A percentile compares a stretch with the other conserved stretches of the same genome.
Conservation (phyloP, 2,329 filamentous ascomycete species). For the Diaporthe ilicicola region DNA sequence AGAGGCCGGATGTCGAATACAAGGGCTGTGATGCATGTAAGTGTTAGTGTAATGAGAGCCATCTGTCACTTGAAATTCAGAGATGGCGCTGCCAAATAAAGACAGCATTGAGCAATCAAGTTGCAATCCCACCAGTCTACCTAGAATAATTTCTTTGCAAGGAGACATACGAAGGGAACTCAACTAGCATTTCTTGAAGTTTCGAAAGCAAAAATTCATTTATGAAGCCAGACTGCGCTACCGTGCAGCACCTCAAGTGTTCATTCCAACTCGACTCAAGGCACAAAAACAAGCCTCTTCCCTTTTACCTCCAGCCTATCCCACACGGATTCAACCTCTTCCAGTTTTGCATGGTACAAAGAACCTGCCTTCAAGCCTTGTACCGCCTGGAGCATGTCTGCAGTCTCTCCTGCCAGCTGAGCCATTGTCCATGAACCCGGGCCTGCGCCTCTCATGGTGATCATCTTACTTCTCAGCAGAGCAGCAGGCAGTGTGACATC, state of each 20-base stretch:
- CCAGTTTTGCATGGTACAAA: slow-evolving; percentile 39
- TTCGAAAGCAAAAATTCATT: background rate
- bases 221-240: background rate
- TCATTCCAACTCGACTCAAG: background rate
- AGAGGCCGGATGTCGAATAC: too few relatives aligned
- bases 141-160: too few relatives aligned
- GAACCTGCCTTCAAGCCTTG: slow-evolving; percentile 41
- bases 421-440: slow-evolving; percentile 52
- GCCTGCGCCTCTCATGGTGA: slow-evolving; percentile 56
- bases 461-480: slow-evolving; percentile 56
- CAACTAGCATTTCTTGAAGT: too few relatives aligned
- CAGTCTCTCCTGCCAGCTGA: slow-evolving; percentile 42
- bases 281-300: slow-evolving; percentile 9
- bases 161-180: too few relatives aligned
- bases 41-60: too few relatives aligned
- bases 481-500: slow-evolving; percentile 51
- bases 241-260: background rate
- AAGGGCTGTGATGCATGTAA: too few relatives aligned
- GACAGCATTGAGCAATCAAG: too few relatives aligned
- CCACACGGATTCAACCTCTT: slow-evolving; percentile 21
- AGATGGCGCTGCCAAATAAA: too few relatives aligned
- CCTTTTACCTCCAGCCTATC: background rate
- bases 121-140: too few relatives aligned
- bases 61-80: too few relatives aligned
- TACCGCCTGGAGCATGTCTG: slow-evolving; percentile 42